A percentile compares a stretch with the other conserved stretches of the same genome.
phyloP scores from a whole-genome alignment of 169 alveolate species.

The Eimeria praecox region DNA sequence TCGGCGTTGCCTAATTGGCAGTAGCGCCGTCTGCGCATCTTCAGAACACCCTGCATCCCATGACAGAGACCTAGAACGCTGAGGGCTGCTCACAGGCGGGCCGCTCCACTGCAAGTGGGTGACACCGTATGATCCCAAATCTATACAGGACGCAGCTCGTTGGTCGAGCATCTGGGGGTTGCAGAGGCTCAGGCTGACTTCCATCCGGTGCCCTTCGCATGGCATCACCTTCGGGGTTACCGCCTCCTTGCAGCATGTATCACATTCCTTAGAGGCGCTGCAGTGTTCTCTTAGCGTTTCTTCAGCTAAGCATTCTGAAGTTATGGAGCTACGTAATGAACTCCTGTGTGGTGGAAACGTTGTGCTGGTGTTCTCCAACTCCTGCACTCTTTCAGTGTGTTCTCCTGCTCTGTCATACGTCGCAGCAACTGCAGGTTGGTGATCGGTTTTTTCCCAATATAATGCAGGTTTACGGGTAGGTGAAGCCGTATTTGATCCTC shows the following conservation, averaged over 20 bases:
- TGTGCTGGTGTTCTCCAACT: background rate
- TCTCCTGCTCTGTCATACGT: background rate
- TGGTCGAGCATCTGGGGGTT: background rate
- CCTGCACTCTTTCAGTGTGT: background rate
- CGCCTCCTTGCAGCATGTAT: background rate
- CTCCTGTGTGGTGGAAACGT: background rate
- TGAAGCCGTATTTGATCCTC: background rate
- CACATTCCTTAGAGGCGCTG: background rate
- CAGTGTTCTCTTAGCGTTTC: background rate
- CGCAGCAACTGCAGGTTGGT: background rate
- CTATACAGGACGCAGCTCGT: constrained; percentile 22
- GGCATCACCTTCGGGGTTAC: background rate
- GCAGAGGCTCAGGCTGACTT: background rate
- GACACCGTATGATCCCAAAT: background rate
- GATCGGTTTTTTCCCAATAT: background rate
- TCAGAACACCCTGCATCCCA: background rate
- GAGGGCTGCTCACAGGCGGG: background rate
- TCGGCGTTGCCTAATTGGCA: background rate
- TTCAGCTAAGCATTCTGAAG: background rate
- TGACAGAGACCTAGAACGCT: background rate
- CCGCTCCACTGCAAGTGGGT: background rate
- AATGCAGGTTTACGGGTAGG: background rate
- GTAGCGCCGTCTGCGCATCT: background rate
- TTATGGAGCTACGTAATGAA: background rate
- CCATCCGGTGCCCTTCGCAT: background rate